A percentile compares a stretch with the other conserved stretches of the same genome.
Evolutionary conservation across 805 yeast genomes (phyloP).

Genomic region (Barnettozyma siamensis): DNA sequence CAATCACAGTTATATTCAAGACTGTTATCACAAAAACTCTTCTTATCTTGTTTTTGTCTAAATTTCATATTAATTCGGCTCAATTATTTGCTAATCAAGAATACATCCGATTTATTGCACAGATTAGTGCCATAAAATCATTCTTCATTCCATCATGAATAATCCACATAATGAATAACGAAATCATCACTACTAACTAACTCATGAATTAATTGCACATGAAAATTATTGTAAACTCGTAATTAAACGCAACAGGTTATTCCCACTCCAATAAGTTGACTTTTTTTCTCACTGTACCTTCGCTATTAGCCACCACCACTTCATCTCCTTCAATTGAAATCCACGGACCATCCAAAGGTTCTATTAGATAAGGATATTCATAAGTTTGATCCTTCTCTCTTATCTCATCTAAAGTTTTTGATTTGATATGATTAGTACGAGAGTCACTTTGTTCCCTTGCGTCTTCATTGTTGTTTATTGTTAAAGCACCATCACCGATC

Average conservation of each 20-base stretch:
- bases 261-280: conserved; percentile 40
- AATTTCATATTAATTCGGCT: conserved; percentile 33
- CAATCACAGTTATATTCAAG: conserved; percentile 7
- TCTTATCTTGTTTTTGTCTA: conserved; percentile 13
- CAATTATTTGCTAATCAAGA: conserved; percentile 32
- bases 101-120: conserved; percentile 2
- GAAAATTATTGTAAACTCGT: no score
- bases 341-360: conserved; percentile 80
- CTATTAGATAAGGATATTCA: conserved; percentile 68
- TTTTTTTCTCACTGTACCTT: conserved; percentile 32
- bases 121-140: background rate
- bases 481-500: conserved; percentile 20
- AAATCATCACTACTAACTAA: background rate
- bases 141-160: background rate
- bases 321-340: conserved; percentile 59
- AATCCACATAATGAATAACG: background rate
- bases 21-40: conserved; percentile 13
- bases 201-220: no score
- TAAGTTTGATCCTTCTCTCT: conserved; percentile 69
- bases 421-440: background rate
- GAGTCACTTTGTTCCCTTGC: background rate
- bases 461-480: conserved; percentile 8
- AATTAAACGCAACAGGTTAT: conserved; percentile 11
- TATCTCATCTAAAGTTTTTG: conserved; percentile 69
- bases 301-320: conserved; percentile 42